These are phyloP conservation scores for Colletotrichum abscissum DNA, from an alignment of 2,329 filamentous ascomycete genomes.

Conservation along the genomic window DNA sequence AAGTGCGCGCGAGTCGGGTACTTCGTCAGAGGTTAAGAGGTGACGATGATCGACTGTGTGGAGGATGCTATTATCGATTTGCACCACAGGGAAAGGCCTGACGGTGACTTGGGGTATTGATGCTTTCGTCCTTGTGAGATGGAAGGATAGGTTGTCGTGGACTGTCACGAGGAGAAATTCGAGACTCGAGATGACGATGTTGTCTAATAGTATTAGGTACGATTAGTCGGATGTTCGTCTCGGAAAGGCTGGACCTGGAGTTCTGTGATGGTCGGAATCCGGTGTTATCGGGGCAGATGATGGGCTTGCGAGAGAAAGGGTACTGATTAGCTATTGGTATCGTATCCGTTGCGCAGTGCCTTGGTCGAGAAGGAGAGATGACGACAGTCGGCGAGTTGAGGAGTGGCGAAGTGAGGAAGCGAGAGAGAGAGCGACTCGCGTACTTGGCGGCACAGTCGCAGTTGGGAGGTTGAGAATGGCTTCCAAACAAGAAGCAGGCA, in stretches of 20 bases:
- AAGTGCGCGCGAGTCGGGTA: constrained; percentile 26
- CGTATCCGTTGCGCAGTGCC: neutral
- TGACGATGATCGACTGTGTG: neutral
- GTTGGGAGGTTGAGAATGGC: neutral
- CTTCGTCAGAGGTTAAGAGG: constrained; percentile 29
- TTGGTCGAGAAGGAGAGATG: constrained; percentile 3
- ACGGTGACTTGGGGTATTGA: constrained; percentile 4
- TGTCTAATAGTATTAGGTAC: constrained; percentile 11
- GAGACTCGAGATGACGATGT: constrained; percentile 31
- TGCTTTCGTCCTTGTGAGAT: constrained; percentile 17
- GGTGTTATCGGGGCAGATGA: neutral
- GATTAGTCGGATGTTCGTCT: neutral
- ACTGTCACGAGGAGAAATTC: constrained; percentile 24
- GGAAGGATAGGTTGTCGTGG: neutral
- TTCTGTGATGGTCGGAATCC: neutral
- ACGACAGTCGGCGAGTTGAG: constrained; percentile 3
- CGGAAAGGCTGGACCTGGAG: constrained; percentile 15
- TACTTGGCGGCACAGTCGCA: neutral
- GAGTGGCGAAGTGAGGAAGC: neutral
- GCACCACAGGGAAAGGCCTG: constrained; percentile 15
- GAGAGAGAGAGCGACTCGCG: neutral
- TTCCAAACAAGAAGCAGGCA: neutral
- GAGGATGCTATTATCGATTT: neutral
- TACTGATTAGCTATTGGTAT: neutral
- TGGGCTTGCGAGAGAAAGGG: neutral